A percentile compares a stretch with the other conserved stretches of the same genome.
phyloP scores from a whole-genome alignment of 495 filamentous ascomycete genomes.

The Hyaloscypha hepaticicola region DNA sequence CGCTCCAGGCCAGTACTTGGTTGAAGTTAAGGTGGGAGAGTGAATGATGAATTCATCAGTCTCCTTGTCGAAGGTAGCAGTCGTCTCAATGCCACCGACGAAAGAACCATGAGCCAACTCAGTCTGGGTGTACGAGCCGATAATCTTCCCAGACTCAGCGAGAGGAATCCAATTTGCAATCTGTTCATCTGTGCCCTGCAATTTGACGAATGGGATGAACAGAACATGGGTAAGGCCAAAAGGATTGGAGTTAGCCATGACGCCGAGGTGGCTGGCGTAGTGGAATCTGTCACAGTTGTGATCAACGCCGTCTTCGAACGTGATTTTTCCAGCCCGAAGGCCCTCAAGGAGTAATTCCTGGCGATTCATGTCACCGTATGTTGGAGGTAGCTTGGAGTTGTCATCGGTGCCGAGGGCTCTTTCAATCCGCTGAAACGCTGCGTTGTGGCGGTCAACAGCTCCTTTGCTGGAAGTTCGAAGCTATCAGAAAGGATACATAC shows the following conservation, averaged over 20 bases:
- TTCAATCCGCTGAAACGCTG: background rate
- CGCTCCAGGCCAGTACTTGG: conserved; percentile 74
- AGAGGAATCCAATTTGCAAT: conserved; percentile 58
- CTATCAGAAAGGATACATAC: background rate
- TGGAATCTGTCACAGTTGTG: conserved; percentile 13
- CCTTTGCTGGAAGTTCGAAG: background rate
- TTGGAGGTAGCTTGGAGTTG: conserved; percentile 7
- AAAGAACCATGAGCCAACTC: conserved; percentile 70
- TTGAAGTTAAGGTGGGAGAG: conserved; percentile 45
- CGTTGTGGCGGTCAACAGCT: background rate
- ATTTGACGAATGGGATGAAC: conserved; percentile 61
- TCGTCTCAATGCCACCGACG: conserved; percentile 68
- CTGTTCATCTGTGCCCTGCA: conserved; percentile 65
- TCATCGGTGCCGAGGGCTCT: conserved; percentile 1
- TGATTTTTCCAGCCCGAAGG: conserved; percentile 8
- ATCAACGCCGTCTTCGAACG: conserved; percentile 13
- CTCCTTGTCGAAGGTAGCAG: conserved; percentile 61
- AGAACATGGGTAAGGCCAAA: conserved; percentile 15
- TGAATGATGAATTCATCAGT: conserved; percentile 66
- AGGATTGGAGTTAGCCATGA: conserved; percentile 11
- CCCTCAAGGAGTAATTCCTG: conserved; percentile 16
- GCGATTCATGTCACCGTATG: conserved; percentile 8
- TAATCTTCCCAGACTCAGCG: conserved; percentile 61
- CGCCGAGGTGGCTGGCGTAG: conserved; percentile 3
- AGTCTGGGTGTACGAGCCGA: conserved; percentile 71